Conservation (phyloP, 495 filamentous ascomycete species). For the Trichoderma orchidacearum region DNA sequence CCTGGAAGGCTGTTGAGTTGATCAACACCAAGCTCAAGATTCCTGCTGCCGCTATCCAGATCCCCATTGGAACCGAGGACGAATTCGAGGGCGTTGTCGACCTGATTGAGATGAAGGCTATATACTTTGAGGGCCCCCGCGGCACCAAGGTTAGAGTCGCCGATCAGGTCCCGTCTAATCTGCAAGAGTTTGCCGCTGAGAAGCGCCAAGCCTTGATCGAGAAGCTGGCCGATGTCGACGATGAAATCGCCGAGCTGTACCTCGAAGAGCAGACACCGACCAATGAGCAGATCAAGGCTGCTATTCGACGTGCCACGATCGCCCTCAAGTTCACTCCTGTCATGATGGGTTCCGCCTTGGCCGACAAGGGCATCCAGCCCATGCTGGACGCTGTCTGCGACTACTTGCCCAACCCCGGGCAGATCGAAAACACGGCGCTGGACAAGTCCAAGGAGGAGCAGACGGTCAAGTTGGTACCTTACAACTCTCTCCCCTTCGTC, state of each 20-base stretch:
- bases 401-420: slow-evolving; percentile 84
- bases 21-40: slow-evolving; percentile 93
- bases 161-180: slow-evolving; percentile 67
- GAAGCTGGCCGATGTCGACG: slow-evolving; percentile 92
- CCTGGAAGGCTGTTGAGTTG: slow-evolving; percentile 93
- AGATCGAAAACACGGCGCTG: slow-evolving; percentile 83
- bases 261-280: slow-evolving; percentile 73
- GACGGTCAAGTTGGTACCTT: slow-evolving; percentile 74
- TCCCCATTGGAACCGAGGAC: slow-evolving; percentile 90
- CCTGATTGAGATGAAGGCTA: slow-evolving; percentile 78
- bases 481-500: slow-evolving; percentile 85
- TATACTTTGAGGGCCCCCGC: slow-evolving; percentile 76
- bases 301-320: slow-evolving; percentile 82
- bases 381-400: slow-evolving; percentile 97
- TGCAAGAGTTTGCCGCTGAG: slow-evolving; percentile 61
- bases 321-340: slow-evolving; percentile 86
- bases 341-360: slow-evolving; percentile 89
- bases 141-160: slow-evolving; percentile 57
- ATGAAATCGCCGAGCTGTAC: slow-evolving; percentile 95
- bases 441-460: slow-evolving; percentile 68
- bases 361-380: slow-evolving; percentile 89
- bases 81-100: slow-evolving; percentile 92
- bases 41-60: slow-evolving; percentile 83
- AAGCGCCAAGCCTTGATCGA: slow-evolving; percentile 78
- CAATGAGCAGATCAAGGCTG: slow-evolving; percentile 68